Evolutionary conservation across 805 yeast species (phyloP).

Genomic region (Isabelozyma heimii): DNA sequence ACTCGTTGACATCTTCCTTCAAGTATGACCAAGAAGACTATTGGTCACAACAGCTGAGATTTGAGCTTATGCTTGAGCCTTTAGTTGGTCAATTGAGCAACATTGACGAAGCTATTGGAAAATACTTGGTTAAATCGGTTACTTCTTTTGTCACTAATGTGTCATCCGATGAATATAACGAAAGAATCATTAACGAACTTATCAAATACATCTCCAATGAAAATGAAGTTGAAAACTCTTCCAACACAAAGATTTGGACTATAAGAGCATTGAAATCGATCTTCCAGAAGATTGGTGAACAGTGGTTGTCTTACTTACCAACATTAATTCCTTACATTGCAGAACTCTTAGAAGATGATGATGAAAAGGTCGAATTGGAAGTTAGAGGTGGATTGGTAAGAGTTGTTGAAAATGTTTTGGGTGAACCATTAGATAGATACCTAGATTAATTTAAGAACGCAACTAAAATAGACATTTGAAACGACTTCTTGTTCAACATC

Average conservation of each 20-base stretch:
- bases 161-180: slow-evolving; percentile 68
- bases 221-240: slow-evolving; percentile 39
- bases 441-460: slow-evolving; percentile 36
- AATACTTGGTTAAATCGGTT: slow-evolving; percentile 75
- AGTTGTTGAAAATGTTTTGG: slow-evolving; percentile 87
- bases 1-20: slow-evolving; percentile 76
- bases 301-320: slow-evolving; percentile 88
- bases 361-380: slow-evolving; percentile 85
- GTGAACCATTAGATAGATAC: slow-evolving; percentile 90
- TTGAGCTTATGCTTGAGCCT: slow-evolving; percentile 63
- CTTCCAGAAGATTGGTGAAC: slow-evolving; percentile 90
- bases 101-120: slow-evolving; percentile 74
- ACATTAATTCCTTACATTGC: slow-evolving; percentile 95
- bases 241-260: slow-evolving; percentile 81
- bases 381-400: slow-evolving; percentile 88
- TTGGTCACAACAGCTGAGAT: slow-evolving; percentile 88
- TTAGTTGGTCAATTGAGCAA: slow-evolving; percentile 64
- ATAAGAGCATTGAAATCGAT: slow-evolving; percentile 73
- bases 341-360: slow-evolving; percentile 92
- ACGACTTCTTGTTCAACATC: background rate
- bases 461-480: too few species aligned
- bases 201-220: slow-evolving; percentile 37
- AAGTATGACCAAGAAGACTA: slow-evolving; percentile 90
- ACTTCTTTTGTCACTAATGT: slow-evolving; percentile 71
- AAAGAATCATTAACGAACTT: slow-evolving; percentile 48